Percentiles rank a stretch among this genome's conserved stretches.
Evolutionary conservation across 345 rosid genomes (phyloP).

Genomic region (Leavenworthia alabamica): DNA sequence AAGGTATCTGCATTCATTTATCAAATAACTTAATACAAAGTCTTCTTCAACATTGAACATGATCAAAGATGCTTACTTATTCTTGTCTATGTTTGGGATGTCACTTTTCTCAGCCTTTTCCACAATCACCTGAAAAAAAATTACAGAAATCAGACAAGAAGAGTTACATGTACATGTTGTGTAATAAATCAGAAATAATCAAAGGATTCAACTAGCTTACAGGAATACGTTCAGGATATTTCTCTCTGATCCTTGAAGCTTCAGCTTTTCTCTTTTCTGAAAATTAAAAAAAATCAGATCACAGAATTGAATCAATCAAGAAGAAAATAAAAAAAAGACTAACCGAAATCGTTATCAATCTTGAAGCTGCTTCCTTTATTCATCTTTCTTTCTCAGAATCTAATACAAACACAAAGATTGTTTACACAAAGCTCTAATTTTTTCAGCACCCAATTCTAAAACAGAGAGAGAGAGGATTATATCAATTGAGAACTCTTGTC

Average conservation of each 20-base stretch:
- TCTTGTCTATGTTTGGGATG: constrained; percentile 90
- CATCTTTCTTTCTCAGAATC: constrained; percentile 32
- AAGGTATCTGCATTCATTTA: constrained; percentile 57
- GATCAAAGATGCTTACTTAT: constrained; percentile 55
- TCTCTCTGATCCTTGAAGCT: constrained; percentile 63
- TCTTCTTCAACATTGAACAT: constrained; percentile 1
- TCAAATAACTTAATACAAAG: not conserved
- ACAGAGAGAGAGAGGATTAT: not conserved
- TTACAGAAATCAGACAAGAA: not conserved
- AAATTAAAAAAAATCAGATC: constrained; percentile 12
- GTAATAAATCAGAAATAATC: too few relatives aligned
- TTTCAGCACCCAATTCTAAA: too few relatives aligned
- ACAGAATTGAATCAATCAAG: not conserved
- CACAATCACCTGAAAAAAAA: constrained; percentile 62
- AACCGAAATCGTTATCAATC: constrained; percentile 61
- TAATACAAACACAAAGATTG: not conserved
- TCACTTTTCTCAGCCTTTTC: constrained; percentile 96
- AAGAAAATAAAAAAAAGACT: too few relatives aligned
- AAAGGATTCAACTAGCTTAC: too few relatives aligned
- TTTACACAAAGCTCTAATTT: too few relatives aligned
- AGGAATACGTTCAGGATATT: constrained; percentile 69
- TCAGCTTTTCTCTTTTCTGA: constrained; percentile 68
- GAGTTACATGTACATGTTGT: not conserved
- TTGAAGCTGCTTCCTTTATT: constrained; percentile 52
- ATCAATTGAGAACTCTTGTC: too few relatives aligned